Evolutionary conservation across 495 filamentous ascomycete genomes (phyloP).

Genomic region (Penicillium ucsense): DNA sequence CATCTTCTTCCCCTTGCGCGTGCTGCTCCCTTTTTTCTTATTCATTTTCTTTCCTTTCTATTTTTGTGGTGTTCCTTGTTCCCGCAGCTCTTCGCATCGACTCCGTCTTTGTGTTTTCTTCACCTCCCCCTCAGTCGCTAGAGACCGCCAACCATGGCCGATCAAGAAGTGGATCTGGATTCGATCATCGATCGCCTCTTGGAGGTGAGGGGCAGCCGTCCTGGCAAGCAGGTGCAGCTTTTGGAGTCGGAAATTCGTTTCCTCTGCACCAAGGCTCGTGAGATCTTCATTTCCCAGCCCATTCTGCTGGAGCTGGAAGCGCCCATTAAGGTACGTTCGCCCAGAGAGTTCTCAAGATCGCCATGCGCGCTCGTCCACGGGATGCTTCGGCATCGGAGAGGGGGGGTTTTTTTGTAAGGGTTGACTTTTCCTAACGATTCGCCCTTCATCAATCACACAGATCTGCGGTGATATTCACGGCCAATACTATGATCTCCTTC

Average conservation of each 20-base stretch:
- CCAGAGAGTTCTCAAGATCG: too few relatives aligned
- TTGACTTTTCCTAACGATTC: too few relatives aligned
- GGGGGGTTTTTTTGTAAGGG: too few relatives aligned
- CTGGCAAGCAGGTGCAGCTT: slow-evolving; percentile 96
- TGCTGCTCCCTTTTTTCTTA: slow-evolving; percentile 13
- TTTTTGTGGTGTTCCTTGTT: too few relatives aligned
- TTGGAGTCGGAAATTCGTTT: slow-evolving; percentile 94
- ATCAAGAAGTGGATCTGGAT: slow-evolving; percentile 96
- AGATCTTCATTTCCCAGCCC: slow-evolving; percentile 99
- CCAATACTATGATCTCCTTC: slow-evolving; percentile 96
- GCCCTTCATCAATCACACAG: slow-evolving; percentile 30
- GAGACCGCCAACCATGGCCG: slow-evolving; percentile 65
- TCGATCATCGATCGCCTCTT: slow-evolving; percentile 97
- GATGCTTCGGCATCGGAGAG: too few relatives aligned
- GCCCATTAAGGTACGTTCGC: slow-evolving; percentile 81
- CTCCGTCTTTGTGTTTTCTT: too few relatives aligned
- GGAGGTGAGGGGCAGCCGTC: slow-evolving; percentile 94
- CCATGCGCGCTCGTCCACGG: too few relatives aligned
- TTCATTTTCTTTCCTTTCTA: slow-evolving; percentile 15
- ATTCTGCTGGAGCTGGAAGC: slow-evolving; percentile 96
- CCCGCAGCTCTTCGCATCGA: too few relatives aligned
- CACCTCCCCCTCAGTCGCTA: slow-evolving; percentile 15
- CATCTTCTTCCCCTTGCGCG: slow-evolving; percentile 20
- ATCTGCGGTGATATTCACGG: slow-evolving; percentile 99
- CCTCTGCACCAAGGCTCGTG: slow-evolving; percentile 96